phyloP scores from a whole-genome alignment of 177 flowering plant species.

The Vitis hybrid region DNA sequence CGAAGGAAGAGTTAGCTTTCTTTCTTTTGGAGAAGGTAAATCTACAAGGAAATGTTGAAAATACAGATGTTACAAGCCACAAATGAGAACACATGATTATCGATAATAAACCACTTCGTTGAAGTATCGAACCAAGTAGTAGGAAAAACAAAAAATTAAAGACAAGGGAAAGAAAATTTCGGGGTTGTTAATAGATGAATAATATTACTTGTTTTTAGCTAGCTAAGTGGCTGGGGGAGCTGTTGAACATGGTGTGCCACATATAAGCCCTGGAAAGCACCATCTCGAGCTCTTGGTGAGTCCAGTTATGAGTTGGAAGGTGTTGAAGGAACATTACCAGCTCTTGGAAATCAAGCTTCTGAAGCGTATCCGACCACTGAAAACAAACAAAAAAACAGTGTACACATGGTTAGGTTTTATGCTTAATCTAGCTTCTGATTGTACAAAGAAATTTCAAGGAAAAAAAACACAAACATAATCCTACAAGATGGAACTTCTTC shows the following conservation, averaged over 20 bases:
- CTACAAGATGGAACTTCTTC: not conserved
- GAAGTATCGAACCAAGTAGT: not conserved
- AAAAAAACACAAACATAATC: not conserved
- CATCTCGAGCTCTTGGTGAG: slow-evolving; percentile 85
- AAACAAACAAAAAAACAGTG: not conserved
- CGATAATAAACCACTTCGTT: not conserved
- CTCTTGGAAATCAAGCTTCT: slow-evolving; percentile 94
- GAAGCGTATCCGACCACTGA: slow-evolving; percentile 95
- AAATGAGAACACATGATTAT: not conserved
- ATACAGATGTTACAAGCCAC: slow-evolving; percentile 12
- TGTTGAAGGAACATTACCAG: slow-evolving; percentile 99
- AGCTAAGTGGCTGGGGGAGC: slow-evolving; percentile 86
- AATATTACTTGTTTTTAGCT: slow-evolving; percentile 25
- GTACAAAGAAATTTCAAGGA: not conserved
- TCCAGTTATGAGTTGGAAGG: slow-evolving; percentile 90
- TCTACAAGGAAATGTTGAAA: slow-evolving; percentile 12
- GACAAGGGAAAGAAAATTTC: not conserved
- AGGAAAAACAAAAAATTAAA: not conserved
- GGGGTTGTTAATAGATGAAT: not conserved
- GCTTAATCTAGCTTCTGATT: not conserved
- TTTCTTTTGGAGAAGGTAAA: not conserved
- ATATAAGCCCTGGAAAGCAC: slow-evolving; percentile 94
- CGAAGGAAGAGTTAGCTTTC: not conserved
- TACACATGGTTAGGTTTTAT: not conserved
- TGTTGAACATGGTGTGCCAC: slow-evolving; percentile 98